Conservation (phyloP, 2,329 filamentous ascomycete species). For the Penicillium rolfsii region DNA sequence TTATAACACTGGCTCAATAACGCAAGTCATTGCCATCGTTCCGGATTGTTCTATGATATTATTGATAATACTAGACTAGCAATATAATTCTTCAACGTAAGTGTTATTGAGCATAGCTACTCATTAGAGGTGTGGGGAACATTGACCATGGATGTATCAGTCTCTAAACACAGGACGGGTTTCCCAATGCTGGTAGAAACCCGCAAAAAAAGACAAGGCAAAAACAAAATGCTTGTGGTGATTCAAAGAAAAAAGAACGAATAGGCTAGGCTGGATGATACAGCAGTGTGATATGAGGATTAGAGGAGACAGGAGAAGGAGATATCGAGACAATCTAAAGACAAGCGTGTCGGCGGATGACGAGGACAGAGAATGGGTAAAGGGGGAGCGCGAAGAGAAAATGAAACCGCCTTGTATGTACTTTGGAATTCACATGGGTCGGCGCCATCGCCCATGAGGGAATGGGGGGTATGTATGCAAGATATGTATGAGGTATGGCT, state of each 20-base stretch:
- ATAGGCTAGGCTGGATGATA: slow-evolving; percentile 16
- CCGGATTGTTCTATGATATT: background rate
- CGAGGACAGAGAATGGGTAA: background rate
- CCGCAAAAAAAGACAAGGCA: background rate
- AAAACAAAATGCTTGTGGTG: background rate
- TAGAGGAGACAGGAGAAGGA: slow-evolving; percentile 4
- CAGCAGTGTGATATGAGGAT: slow-evolving; percentile 10
- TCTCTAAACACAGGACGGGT: background rate
- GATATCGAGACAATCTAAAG: background rate
- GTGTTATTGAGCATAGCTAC: background rate
- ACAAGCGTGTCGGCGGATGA: background rate
- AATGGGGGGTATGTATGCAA: slow-evolving; percentile 22
- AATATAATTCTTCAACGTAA: background rate
- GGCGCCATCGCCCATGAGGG: slow-evolving; percentile 4
- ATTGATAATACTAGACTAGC: background rate
- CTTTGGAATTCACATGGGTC: slow-evolving; percentile 3
- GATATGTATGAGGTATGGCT: slow-evolving; percentile 17
- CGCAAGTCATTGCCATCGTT: no score
- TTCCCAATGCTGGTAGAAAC: slow-evolving; percentile 1
- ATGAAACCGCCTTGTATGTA: slow-evolving; percentile 8
- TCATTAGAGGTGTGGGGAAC: background rate
- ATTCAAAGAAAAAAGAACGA: background rate
- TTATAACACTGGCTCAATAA: background rate
- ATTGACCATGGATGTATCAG: slow-evolving; percentile 9
- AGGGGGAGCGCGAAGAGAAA: background rate